Evolutionary conservation across 202 grass and related monocot species (phyloP), one percentile per base, ranked within the genome.

Genomic region (Panicum hallii): DNA sequence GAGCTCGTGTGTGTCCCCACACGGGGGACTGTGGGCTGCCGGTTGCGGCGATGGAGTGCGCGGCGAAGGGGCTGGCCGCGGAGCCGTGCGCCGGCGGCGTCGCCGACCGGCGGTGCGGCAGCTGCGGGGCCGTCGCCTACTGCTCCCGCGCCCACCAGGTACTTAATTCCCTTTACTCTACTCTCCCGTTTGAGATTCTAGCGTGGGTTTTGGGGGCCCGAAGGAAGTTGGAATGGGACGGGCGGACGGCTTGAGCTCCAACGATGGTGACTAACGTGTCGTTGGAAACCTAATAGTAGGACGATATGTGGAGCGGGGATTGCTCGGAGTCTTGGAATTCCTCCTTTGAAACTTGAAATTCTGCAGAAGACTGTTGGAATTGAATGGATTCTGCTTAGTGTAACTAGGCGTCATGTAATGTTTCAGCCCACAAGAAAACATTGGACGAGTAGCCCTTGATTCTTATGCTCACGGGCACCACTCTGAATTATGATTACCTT

Each of bases 71-170:
- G 41, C 56, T 89, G 61, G 68, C 16, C 43, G 87, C 44, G 75
- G 88, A 87, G 16, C 89, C 93, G 45, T 99, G 96, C 70, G 48
- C 66, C 45, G 76, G 84, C 66, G 84, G 62, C 54, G 43, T 69
- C 56, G 88, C 86, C 34, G 23, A 87, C 7, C 93, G 88, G 17
- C 89, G 90, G 48, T 99, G 96, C 81, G 91, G 93, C 5, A 66
- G 79, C 65, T 99, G 96, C 72, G 91, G 90, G 20, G 93, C 90
- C 45, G 90, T 99, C 11, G 82, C 86, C 45, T 95, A 99, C 88
- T 99, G 96, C 88, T 95, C 91, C 14, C 49, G 56, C 56, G 89
- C 77, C 67, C 96, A 99, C 81, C 90, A 99, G 91, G 96, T 90
- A 74, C 30, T 42, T 60, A 26, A 69, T 67, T 2, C 43, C 3